These are phyloP conservation scores for Epichloe sibirici DNA, from an alignment of 2,329 filamentous ascomycete genomes.

Conservation along the genomic window DNA sequence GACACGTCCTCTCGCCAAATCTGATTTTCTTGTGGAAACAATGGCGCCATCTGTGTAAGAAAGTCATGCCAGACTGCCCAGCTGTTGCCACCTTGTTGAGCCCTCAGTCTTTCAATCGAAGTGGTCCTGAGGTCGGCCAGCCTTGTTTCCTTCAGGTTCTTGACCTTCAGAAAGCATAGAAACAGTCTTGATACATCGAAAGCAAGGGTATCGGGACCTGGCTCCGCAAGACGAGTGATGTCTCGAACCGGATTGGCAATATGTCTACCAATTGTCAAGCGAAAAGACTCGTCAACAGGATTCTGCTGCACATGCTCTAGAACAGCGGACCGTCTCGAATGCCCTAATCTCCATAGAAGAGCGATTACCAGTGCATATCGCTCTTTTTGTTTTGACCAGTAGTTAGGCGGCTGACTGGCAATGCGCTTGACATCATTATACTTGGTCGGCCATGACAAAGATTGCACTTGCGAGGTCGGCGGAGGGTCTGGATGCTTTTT, in stretches of 20 bases:
- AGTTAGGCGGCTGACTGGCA: constrained; percentile 7
- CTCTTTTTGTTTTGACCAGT: constrained; percentile 18
- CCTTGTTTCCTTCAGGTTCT: constrained; percentile 10
- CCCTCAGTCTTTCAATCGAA: constrained; percentile 10
- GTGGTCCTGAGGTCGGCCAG: constrained; percentile 1
- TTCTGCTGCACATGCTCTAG: constrained; percentile 14
- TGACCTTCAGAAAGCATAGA: constrained; percentile 17
- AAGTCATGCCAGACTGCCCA: constrained; percentile 17
- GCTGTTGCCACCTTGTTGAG: constrained; percentile 11
- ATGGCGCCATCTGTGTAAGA: constrained; percentile 12
- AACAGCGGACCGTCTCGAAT: constrained; percentile 16
- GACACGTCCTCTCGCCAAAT: constrained; percentile 17
- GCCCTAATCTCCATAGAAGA: constrained; percentile 19
- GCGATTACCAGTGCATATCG: constrained; percentile 18
- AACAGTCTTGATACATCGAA: constrained; percentile 22
- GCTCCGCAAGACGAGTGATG: constrained; percentile 4
- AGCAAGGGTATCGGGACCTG: constrained; percentile 8
- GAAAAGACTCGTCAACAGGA: constrained; percentile 7
- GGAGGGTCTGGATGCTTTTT: background rate
- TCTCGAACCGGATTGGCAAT: constrained; percentile 8
- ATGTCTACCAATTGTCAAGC: constrained; percentile 4
- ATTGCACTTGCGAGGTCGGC: background rate
- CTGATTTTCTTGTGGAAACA: constrained; percentile 21
- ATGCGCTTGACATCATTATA: constrained; percentile 10
- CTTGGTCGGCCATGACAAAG: constrained; percentile 1